Conservation (phyloP, 495 filamentous ascomycete genomes). For the Poronia punctata region DNA sequence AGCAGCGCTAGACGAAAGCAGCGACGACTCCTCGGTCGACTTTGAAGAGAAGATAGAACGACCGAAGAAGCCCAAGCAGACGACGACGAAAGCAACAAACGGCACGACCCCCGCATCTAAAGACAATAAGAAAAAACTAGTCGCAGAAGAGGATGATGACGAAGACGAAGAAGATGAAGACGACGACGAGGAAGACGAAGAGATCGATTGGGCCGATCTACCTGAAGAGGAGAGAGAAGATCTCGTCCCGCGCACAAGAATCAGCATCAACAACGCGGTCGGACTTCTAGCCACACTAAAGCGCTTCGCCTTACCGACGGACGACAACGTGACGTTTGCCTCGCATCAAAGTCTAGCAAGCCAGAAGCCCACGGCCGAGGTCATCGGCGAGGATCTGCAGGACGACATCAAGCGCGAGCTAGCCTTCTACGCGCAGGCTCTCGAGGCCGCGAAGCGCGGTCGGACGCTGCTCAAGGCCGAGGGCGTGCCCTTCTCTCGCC, state of each 20-base stretch:
- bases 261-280: slow-evolving; percentile 94
- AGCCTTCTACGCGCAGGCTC: slow-evolving; percentile 87
- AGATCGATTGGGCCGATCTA: slow-evolving; percentile 24
- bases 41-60: slow-evolving; percentile 29
- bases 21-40: slow-evolving; percentile 29
- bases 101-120: neutral
- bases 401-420: slow-evolving; percentile 88
- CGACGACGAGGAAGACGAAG: slow-evolving; percentile 55
- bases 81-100: slow-evolving; percentile 33
- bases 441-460: slow-evolving; percentile 66
- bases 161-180: slow-evolving; percentile 42
- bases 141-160: slow-evolving; percentile 27
- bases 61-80: slow-evolving; percentile 30
- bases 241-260: slow-evolving; percentile 78
- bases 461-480: slow-evolving; percentile 71
- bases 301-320: slow-evolving; percentile 63
- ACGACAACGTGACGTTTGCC: slow-evolving; percentile 43
- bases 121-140: slow-evolving; percentile 8
- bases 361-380: slow-evolving; percentile 38
- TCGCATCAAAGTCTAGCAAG: slow-evolving; percentile 49
- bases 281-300: slow-evolving; percentile 71
- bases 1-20: slow-evolving; percentile 24
- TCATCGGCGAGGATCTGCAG: slow-evolving; percentile 59
- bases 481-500: slow-evolving; percentile 75
- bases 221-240: slow-evolving; percentile 36